Conservation (phyloP, 306 rosid genomes). For the Carpinus fangiana region DNA sequence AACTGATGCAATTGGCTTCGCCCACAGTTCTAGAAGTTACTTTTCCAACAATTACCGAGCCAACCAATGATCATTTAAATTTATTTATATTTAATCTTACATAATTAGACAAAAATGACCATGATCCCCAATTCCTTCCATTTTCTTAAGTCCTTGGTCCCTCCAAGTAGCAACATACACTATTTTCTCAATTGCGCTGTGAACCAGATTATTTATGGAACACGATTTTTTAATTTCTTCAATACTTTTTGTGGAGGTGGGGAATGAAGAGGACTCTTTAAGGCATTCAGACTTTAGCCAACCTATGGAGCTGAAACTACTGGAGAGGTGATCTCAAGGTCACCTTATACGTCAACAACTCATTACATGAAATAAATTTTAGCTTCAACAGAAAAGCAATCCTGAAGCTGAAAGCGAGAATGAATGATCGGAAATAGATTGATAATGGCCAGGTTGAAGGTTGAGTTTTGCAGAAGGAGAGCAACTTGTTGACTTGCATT, state of each 20-base stretch:
- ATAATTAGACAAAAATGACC: not conserved
- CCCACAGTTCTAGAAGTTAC: too few relatives aligned
- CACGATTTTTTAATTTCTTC: not conserved
- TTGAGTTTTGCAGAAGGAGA: too few relatives aligned
- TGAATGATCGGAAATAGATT: conserved; percentile 34
- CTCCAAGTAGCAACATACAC: too few relatives aligned
- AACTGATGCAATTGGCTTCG: too few relatives aligned
- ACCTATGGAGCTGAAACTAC: not conserved
- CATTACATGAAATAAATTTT: conserved; percentile 62
- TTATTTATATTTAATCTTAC: too few relatives aligned
- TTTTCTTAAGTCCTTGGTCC: too few relatives aligned
- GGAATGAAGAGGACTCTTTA: too few relatives aligned
- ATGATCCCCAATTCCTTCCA: not conserved
- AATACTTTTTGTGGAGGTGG: too few relatives aligned
- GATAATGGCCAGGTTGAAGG: not conserved
- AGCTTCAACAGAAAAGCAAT: conserved; percentile 72
- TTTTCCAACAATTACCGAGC: too few relatives aligned
- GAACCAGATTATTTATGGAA: not conserved
- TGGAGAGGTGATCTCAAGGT: not conserved
- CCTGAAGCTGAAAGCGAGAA: conserved; percentile 52
- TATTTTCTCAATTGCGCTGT: not conserved
- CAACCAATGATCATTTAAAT: too few relatives aligned
- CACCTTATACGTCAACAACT: conserved; percentile 1
- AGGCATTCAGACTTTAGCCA: not conserved
- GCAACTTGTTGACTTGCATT: too few relatives aligned